Percentiles rank a stretch among this genome's conserved stretches.
Conservation (phyloP, 2,329 filamentous ascomycete genomes). For the Aspergillus proliferans region DNA sequence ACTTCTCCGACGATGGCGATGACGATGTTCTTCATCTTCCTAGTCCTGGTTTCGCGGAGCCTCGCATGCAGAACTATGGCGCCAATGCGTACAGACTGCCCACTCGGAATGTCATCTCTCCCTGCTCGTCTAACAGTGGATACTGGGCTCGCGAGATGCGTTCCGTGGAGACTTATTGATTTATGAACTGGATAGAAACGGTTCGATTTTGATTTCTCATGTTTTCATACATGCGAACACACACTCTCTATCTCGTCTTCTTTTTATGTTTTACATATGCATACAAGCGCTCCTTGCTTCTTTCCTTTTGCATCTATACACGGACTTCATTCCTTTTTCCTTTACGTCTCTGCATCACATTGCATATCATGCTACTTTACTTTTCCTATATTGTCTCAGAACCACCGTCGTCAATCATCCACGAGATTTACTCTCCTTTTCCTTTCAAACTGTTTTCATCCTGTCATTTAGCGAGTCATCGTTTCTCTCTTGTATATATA, state of each 20-base stretch:
- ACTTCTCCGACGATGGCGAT: conserved; percentile 18
- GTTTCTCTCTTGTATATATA: neutral
- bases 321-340: neutral
- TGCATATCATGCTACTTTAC: too few species aligned
- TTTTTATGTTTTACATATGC: neutral
- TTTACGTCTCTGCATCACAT: neutral
- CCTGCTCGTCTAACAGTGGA: neutral
- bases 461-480: neutral
- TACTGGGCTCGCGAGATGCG: conserved; percentile 13
- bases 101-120: conserved; percentile 5
- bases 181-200: too few species aligned
- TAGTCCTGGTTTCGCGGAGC: conserved; percentile 17
- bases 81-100: conserved; percentile 23
- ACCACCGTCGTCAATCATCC: neutral
- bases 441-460: neutral
- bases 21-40: conserved; percentile 33
- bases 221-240: neutral
- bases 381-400: neutral
- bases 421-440: neutral
- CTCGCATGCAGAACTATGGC: conserved; percentile 25
- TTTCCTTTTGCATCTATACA: neutral
- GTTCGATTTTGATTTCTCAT: too few species aligned
- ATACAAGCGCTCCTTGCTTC: neutral
- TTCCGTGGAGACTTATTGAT: conserved; percentile 23
- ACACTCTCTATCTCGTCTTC: neutral